A percentile compares a stretch with the other conserved stretches of the same genome.
Evolutionary conservation across 768 basidiomycete genomes (phyloP).

Genomic region (Suillus occidentalis): DNA sequence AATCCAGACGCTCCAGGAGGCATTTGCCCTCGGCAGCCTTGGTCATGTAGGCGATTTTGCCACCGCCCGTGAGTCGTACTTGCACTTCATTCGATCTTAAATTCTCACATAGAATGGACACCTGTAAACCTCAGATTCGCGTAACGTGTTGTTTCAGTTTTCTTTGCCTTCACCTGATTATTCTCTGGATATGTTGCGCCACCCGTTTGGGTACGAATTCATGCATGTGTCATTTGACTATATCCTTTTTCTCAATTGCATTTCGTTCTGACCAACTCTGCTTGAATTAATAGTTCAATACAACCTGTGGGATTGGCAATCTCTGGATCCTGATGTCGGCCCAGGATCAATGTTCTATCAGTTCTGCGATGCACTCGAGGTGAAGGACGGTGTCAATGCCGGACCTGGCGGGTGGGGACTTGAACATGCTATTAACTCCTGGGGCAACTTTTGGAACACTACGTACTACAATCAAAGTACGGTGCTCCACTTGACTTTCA

Average conservation of each 20-base stretch:
- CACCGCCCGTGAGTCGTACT: constrained; percentile 43
- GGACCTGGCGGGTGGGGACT: constrained; percentile 57
- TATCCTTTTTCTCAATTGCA: background rate
- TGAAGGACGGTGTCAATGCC: constrained; percentile 42
- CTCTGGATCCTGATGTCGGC: constrained; percentile 50
- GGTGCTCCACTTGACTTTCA: constrained; percentile 19
- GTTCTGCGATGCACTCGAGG: constrained; percentile 42
- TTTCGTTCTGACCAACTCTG: background rate
- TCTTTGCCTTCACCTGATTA: no score
- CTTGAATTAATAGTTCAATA: constrained; percentile 24
- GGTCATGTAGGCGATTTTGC: constrained; percentile 69
- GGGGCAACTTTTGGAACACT: constrained; percentile 58
- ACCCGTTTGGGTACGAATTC: background rate
- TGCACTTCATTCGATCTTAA: background rate
- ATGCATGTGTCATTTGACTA: background rate
- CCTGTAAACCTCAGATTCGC: background rate
- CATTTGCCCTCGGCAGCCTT: constrained; percentile 57
- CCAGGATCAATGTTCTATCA: constrained; percentile 35
- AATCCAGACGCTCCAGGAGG: constrained; percentile 53
- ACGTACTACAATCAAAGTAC: constrained; percentile 47
- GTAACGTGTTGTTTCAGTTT: background rate
- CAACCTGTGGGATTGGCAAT: constrained; percentile 66
- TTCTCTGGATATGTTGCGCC: background rate
- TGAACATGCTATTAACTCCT: constrained; percentile 56
- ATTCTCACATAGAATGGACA: background rate